phyloP scores from a whole-genome alignment of 208 protist species.

The Porcisia deanei region DNA sequence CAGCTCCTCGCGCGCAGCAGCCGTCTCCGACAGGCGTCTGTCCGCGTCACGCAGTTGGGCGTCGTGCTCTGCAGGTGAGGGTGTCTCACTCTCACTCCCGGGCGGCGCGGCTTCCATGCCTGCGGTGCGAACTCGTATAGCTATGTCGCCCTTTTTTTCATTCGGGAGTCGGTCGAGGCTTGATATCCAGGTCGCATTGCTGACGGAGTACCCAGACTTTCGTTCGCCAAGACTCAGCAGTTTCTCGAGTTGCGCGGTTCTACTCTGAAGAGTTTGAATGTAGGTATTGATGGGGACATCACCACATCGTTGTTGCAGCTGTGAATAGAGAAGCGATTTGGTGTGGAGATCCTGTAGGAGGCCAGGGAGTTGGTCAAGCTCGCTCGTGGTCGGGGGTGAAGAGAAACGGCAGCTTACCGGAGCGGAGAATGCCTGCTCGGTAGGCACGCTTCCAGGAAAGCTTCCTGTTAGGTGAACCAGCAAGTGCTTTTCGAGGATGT shows the following conservation, averaged over 20 bases:
- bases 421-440: not conserved
- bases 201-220: too few species aligned
- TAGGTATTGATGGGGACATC: not conserved
- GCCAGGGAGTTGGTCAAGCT: not conserved
- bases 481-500: not conserved
- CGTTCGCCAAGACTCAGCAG: not conserved
- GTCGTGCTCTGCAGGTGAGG: conserved; percentile 13
- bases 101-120: not conserved
- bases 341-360: not conserved
- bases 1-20: not conserved
- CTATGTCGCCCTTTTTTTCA: too few species aligned
- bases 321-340: not conserved
- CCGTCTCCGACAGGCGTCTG: conserved; percentile 1
- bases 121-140: too few species aligned
- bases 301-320: not conserved
- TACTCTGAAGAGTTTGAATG: not conserved
- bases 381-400: not conserved
- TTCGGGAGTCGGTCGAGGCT: too few species aligned
- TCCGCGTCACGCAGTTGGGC: not conserved
- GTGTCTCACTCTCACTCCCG: not conserved
- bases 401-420: not conserved
- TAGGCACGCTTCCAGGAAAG: not conserved
- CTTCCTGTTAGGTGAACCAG: not conserved
- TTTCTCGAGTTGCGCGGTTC: not conserved
- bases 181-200: too few species aligned